Conservation (phyloP, 2,329 filamentous ascomycete genomes). For the Fusarium sarcochroum region DNA sequence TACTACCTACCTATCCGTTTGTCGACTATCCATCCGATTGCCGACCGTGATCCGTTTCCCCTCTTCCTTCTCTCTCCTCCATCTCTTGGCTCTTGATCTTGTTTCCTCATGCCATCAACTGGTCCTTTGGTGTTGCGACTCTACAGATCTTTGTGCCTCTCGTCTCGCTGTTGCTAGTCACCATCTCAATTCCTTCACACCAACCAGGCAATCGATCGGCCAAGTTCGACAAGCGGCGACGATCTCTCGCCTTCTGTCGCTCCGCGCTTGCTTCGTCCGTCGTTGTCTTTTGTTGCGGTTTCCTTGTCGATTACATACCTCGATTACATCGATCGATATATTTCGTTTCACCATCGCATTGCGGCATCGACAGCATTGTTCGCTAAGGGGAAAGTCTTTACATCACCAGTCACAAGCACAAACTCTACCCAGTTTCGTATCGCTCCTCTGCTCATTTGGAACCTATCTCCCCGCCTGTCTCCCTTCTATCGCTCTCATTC, state of each 20-base stretch:
- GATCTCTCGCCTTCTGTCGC: constrained; percentile 27
- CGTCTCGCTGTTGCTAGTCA: constrained; percentile 10
- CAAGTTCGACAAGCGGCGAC: constrained; percentile 34
- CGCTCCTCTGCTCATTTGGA: constrained; percentile 13
- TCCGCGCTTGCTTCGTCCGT: constrained; percentile 7
- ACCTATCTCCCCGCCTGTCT: constrained; percentile 17
- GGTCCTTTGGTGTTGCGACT: constrained; percentile 12
- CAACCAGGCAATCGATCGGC: constrained; percentile 26
- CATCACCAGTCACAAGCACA: constrained; percentile 27
- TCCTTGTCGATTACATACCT: constrained; percentile 6
- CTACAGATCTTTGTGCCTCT: constrained; percentile 18
- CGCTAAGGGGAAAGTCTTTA: constrained; percentile 17
- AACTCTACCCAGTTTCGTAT: constrained; percentile 8
- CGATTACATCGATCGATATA: constrained; percentile 14
- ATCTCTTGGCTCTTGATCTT: constrained; percentile 28
- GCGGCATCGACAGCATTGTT: constrained; percentile 23
- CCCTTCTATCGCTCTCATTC: constrained; percentile 26
- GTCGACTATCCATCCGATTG: constrained; percentile 30
- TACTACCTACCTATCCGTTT: constrained; percentile 6
- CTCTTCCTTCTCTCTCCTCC: constrained; percentile 27
- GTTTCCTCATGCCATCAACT: constrained; percentile 13
- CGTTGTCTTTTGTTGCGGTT: constrained; percentile 11
- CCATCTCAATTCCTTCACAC: constrained; percentile 16
- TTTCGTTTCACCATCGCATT: constrained; percentile 9
- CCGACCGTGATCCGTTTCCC: constrained; percentile 37